A percentile compares a stretch with the other conserved stretches of the same genome.
phyloP scores from a whole-genome alignment of 805 yeast genomes.

The Myxozyma nipponensis region DNA sequence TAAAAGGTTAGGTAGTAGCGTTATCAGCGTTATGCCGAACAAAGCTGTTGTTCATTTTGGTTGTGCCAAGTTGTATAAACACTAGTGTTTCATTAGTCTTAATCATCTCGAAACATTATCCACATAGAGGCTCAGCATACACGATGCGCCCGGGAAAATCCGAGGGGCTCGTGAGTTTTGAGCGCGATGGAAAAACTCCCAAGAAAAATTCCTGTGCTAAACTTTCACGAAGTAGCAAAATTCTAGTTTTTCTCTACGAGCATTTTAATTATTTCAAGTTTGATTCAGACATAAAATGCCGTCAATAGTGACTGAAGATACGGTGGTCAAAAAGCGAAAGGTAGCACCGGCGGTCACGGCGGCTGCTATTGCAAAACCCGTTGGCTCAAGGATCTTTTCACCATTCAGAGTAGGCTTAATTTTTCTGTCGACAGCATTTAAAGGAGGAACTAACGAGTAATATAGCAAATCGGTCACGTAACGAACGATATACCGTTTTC shows the following conservation, averaged over 20 bases:
- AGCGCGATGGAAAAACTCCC: too few relatives aligned
- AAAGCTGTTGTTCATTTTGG: constrained; percentile 54
- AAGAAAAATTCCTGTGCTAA: too few relatives aligned
- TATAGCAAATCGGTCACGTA: constrained; percentile 69
- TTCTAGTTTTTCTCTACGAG: too few relatives aligned
- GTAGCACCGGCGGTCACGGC: neutral
- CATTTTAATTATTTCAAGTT: too few relatives aligned
- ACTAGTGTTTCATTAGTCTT: too few relatives aligned
- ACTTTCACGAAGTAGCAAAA: too few relatives aligned
- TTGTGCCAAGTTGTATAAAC: constrained; percentile 38
- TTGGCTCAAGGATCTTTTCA: constrained; percentile 62
- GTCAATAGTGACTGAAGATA: too few relatives aligned
- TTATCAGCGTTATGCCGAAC: constrained; percentile 49
- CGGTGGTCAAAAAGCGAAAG: neutral
- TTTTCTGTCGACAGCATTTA: neutral
- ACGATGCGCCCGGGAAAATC: too few relatives aligned
- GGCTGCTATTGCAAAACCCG: neutral
- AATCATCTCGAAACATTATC: too few relatives aligned
- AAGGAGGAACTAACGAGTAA: neutral
- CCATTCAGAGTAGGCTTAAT: constrained; percentile 62
- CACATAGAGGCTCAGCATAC: too few relatives aligned
- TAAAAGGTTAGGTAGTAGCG: constrained; percentile 52
- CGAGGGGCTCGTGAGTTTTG: too few relatives aligned
- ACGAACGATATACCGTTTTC: constrained; percentile 82
- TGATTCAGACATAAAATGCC: too few relatives aligned